phyloP scores from a whole-genome alignment of 73 alveolate genomes.

The Tetrahymena borealis region DNA sequence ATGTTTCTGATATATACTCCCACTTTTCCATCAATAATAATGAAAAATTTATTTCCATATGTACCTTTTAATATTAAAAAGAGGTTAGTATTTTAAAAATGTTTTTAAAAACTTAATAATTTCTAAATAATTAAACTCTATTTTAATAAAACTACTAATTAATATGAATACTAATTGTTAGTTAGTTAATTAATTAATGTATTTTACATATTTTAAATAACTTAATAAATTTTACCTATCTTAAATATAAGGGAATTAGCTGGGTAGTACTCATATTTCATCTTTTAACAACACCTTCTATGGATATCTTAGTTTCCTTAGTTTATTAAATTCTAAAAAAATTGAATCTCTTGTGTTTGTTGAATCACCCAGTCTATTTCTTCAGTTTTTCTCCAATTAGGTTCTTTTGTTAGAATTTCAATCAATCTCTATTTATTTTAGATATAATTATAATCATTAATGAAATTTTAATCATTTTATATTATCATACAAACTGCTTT shows the following conservation, averaged over 20 bases:
- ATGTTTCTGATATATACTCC: neutral
- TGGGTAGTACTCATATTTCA: neutral
- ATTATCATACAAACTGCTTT: neutral
- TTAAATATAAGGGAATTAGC: neutral
- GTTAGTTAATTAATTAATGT: neutral
- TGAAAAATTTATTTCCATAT: neutral
- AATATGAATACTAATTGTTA: neutral
- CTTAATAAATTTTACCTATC: neutral
- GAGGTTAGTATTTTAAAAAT: too few relatives aligned
- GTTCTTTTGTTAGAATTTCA: neutral
- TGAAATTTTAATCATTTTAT: neutral
- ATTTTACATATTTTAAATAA: neutral
- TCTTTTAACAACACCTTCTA: neutral
- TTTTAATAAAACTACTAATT: neutral
- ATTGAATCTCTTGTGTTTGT: neutral
- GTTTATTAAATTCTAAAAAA: neutral
- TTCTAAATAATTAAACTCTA: neutral
- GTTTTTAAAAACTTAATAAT: too few relatives aligned
- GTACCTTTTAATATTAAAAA: too few relatives aligned
- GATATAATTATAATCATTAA: neutral
- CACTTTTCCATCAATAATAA: neutral
- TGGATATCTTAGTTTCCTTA: neutral
- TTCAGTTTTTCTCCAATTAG: neutral
- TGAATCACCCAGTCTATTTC: neutral
- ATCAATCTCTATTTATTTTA: neutral